Evolutionary conservation across 805 yeast species (phyloP), one percentile per base, ranked within the genome.

Genomic region (Candida multigemmis): DNA sequence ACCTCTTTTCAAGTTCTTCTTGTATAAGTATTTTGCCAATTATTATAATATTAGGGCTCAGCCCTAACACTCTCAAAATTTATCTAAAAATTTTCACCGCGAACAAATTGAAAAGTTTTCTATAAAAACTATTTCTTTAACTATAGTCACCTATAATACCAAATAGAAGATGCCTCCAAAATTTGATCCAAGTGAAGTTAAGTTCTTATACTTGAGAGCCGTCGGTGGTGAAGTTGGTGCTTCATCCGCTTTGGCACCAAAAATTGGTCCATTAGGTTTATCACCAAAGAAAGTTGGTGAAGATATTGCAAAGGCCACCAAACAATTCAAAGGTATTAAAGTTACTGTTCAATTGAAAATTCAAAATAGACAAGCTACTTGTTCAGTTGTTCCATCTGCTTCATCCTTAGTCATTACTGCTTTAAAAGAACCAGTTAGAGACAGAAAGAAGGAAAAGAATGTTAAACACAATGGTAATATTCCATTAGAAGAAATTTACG

Each of bases 221-320:
- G 93, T 86, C 53, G 98, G 98, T 83, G 98, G 98, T 78, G 98
- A 91, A 77, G 93, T 91, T 58, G 98, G 97, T 75, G 95, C 96
- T 59, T 86, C 97, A 42, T 83, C 98, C 48, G 96, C 98, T 49
- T 82, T 91, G 60, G 98, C 98, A 54, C 98, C 98, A 66, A 91
- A 91, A 89, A 91, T 91, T 63, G 98, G 98, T 84, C 98, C 98
- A 54, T 84, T 91, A 65, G 98, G 98, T 86, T 76, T 91, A 56
- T 86, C 96, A 42, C 96, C 98, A 75, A 91, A 89, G 94, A 89
- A 91, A 81, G 96, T 91, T 62, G 98, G 98, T 87, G 98, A 91
- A 73, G 98, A 91, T 66, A 91, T 91, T 58, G 98, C 98, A 66
- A 91, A 91, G 81, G 98, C 98, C 66, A 89, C 98, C 74, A 81